Percentiles rank a stretch among this genome's conserved stretches.
phyloP scores from a whole-genome alignment of 2,329 filamentous ascomycete genomes.

The Hypoxylon sp. region DNA sequence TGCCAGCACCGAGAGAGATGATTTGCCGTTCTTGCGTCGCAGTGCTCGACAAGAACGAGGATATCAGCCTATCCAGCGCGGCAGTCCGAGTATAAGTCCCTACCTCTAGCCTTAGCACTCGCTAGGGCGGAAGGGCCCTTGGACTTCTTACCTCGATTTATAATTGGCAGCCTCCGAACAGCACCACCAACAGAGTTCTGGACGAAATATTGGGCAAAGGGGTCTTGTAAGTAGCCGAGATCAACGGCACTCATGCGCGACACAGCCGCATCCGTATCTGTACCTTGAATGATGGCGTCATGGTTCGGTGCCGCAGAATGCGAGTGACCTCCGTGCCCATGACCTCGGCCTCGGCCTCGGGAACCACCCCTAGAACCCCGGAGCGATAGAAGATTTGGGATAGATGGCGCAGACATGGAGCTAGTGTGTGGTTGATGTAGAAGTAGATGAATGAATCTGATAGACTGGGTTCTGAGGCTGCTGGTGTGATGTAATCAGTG shows the following conservation, averaged over 20 bases:
- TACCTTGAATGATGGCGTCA: conserved; percentile 86
- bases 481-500: conserved; percentile 32
- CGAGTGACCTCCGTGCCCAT: conserved; percentile 48
- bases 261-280: conserved; percentile 91
- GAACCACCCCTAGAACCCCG: conserved; percentile 65
- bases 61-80: conserved; percentile 84
- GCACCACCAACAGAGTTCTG: conserved; percentile 60
- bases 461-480: conserved; percentile 18
- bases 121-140: conserved; percentile 35
- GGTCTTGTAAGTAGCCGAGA: conserved; percentile 86
- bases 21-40: conserved; percentile 74
- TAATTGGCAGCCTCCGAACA: conserved; percentile 84
- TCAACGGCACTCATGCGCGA: conserved; percentile 91
- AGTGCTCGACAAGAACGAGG: conserved; percentile 73
- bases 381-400: conserved; percentile 82
- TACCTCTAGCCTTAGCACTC: conserved; percentile 57
- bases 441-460: background rate
- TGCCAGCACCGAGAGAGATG: conserved; percentile 92
- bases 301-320: conserved; percentile 59
- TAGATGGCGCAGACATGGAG: conserved; percentile 78
- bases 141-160: conserved; percentile 82
- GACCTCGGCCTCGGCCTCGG: conserved; percentile 54
- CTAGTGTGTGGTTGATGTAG: conserved; percentile 2
- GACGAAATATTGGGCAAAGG: conserved; percentile 81
- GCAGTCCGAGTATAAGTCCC: conserved; percentile 94